Conservation (phyloP, 192 early-diverging fungal species). For the Coemansia sp. region DNA sequence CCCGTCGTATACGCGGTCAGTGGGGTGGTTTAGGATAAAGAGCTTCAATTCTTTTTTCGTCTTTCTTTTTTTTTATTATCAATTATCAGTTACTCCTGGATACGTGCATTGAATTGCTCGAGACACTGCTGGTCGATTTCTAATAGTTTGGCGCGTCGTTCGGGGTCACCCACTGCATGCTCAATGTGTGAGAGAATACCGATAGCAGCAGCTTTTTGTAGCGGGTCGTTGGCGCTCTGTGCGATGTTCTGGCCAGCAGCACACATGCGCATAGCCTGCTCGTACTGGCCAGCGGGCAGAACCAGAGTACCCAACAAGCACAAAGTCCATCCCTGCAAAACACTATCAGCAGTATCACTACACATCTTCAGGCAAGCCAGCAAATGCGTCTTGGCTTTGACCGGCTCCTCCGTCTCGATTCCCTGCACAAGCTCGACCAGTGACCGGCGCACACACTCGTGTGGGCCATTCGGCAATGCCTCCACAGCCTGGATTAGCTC, state of each 20-base stretch:
- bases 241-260: slow-evolving; percentile 46
- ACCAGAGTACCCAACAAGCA: slow-evolving; percentile 45
- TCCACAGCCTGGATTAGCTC: slow-evolving; percentile 1
- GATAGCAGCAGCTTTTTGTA: slow-evolving; percentile 53
- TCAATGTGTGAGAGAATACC: slow-evolving; percentile 47
- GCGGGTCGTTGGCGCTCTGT: slow-evolving; percentile 40
- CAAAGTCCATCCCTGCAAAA: slow-evolving; percentile 51
- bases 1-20: slow-evolving; percentile 85
- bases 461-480: slow-evolving; percentile 11
- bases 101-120: slow-evolving; percentile 37
- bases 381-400: slow-evolving; percentile 44
- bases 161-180: slow-evolving; percentile 40
- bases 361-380: slow-evolving; percentile 36
- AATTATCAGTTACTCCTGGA: slow-evolving; percentile 1
- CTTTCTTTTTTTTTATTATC: slow-evolving; percentile 1
- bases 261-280: slow-evolving; percentile 54
- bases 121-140: slow-evolving; percentile 36
- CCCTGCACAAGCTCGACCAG: slow-evolving; percentile 40
- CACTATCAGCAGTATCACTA: slow-evolving; percentile 27
- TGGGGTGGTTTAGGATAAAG: slow-evolving; percentile 69
- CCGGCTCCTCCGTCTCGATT: slow-evolving; percentile 34
- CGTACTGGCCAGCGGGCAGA: slow-evolving; percentile 47
- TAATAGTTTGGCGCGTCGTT: slow-evolving; percentile 36
- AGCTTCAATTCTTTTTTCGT: neutral
- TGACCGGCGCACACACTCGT: slow-evolving; percentile 20